phyloP scores from a whole-genome alignment of 208 protist species.

The Acanthamoeba culbertsoni region DNA sequence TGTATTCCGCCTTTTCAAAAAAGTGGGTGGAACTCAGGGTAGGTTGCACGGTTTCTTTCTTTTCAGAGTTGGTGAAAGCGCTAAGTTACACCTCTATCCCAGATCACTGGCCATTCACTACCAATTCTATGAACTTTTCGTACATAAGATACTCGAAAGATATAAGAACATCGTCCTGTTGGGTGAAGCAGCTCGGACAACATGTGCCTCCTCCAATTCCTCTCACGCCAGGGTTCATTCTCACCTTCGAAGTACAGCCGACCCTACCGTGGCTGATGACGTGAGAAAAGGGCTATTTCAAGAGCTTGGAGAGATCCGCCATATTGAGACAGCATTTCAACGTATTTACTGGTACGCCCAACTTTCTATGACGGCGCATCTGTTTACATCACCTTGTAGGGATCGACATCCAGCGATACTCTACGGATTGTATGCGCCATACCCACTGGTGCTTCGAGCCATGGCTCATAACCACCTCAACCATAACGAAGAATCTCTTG shows the following conservation, averaged over 20 bases:
- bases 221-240: too few species aligned
- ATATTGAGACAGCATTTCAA: neutral
- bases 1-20: neutral
- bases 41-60: neutral
- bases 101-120: neutral
- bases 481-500: neutral
- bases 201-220: too few species aligned
- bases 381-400: neutral
- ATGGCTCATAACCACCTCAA: neutral
- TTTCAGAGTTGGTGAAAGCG: neutral
- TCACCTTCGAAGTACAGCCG: too few species aligned
- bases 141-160: neutral
- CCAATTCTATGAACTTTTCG: neutral
- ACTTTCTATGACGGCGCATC: neutral
- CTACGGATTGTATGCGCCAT: neutral
- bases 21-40: neutral
- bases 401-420: neutral
- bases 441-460: neutral
- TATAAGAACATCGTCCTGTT: conserved; percentile 8
- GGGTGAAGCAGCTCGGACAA: neutral
- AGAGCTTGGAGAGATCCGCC: neutral
- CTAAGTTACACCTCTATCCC: neutral
- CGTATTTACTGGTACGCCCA: neutral
- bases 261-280: neutral
- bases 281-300: neutral